Percentiles rank a stretch among this genome's conserved stretches.
These are phyloP conservation scores for Boletales sp. DNA, from an alignment of 768 basidiomycete species.

Conservation along the genomic window DNA sequence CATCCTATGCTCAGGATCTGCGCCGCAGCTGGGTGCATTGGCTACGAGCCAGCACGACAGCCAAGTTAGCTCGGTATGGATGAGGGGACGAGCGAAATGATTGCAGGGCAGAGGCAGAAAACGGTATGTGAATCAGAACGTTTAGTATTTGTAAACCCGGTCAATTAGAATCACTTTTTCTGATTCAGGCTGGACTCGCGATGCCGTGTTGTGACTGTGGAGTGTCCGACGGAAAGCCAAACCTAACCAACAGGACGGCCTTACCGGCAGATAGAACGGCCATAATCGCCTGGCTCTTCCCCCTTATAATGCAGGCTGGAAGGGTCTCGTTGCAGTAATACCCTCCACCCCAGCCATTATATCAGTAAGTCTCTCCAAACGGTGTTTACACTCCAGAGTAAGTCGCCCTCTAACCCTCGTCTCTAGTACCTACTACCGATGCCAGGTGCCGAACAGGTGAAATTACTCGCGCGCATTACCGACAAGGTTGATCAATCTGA, in stretches of 20 bases:
- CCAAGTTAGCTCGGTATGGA: neutral
- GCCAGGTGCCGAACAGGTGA: neutral
- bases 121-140: neutral
- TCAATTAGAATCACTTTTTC: conserved; percentile 4
- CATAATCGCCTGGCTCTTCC: neutral
- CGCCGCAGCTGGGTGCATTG: neutral
- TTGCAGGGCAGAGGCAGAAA: neutral
- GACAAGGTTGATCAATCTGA: neutral
- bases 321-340: neutral
- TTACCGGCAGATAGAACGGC: neutral
- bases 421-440: conserved; percentile 9
- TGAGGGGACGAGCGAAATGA: neutral
- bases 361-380: conserved; percentile 5
- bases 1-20: neutral
- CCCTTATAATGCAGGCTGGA: conserved; percentile 6
- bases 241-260: neutral
- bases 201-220: neutral
- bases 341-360: neutral
- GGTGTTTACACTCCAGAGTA: neutral
- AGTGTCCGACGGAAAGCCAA: conserved; percentile 8
- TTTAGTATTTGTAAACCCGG: neutral
- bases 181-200: neutral
- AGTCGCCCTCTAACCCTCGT: neutral
- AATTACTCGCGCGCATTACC: neutral
- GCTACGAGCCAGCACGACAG: no score